phyloP scores from a whole-genome alignment of 495 filamentous ascomycete species.

The Penicillium alfredii region DNA sequence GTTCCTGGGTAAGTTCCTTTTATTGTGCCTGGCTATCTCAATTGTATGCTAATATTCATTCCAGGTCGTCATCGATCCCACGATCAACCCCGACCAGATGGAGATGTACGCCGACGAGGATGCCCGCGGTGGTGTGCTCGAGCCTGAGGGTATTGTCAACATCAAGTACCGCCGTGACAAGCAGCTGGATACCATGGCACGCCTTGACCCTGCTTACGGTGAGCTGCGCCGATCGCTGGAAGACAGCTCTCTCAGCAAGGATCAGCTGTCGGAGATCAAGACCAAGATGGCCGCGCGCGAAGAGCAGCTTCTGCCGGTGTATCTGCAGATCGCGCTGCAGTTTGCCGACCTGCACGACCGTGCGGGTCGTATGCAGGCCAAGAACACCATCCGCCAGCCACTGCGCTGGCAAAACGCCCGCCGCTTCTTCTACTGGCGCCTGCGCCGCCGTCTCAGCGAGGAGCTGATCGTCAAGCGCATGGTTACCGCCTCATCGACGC shows the following conservation, averaged over 20 bases:
- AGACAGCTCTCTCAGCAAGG: slow-evolving; percentile 61
- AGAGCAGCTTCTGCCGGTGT: slow-evolving; percentile 82
- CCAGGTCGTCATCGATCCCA: slow-evolving; percentile 90
- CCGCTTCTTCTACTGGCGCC: slow-evolving; percentile 99
- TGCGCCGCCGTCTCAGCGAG: slow-evolving; percentile 92
- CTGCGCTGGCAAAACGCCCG: slow-evolving; percentile 85
- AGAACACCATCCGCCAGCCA: slow-evolving; percentile 79
- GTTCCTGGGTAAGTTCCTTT: slow-evolving; percentile 62
- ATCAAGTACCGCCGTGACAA: slow-evolving; percentile 98
- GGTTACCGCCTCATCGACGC: slow-evolving; percentile 45
- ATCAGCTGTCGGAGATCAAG: slow-evolving; percentile 74
- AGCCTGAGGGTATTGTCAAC: slow-evolving; percentile 95
- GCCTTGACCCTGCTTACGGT: slow-evolving; percentile 78
- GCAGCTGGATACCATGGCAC: slow-evolving; percentile 97
- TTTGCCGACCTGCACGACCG: slow-evolving; percentile 98
- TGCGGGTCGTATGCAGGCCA: slow-evolving; percentile 95
- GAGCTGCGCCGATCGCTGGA: slow-evolving; percentile 70
- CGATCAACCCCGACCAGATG: slow-evolving; percentile 94
- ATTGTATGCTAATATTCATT: slow-evolving; percentile 10
- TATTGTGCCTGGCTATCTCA: not conserved
- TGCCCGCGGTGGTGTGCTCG: slow-evolving; percentile 90
- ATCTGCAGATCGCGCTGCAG: slow-evolving; percentile 86
- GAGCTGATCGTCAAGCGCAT: slow-evolving; percentile 91
- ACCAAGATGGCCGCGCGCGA: slow-evolving; percentile 81
- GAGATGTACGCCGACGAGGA: slow-evolving; percentile 99